Evolutionary conservation across 1,139 yeast species (phyloP).

Genomic region (Pichia sp.): DNA sequence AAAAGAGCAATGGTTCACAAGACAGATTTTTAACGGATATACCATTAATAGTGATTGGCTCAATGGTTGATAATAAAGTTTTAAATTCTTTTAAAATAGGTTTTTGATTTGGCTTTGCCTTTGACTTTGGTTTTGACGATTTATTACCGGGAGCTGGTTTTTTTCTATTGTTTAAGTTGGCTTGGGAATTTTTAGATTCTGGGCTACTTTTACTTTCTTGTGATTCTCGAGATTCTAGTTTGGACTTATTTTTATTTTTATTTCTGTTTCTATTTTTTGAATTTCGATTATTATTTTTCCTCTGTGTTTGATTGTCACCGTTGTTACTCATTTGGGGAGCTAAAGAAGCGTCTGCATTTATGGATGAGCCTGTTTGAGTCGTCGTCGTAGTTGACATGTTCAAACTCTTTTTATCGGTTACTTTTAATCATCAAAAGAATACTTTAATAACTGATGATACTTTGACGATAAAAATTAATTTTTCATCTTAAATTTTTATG

Average conservation of each 20-base stretch:
- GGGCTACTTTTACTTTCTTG: not conserved
- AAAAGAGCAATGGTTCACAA: slow-evolving; percentile 16
- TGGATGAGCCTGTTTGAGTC: not conserved
- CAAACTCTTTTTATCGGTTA: too few species aligned
- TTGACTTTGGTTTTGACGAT: not conserved
- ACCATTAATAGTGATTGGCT: slow-evolving; percentile 28
- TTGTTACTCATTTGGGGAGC: too few species aligned
- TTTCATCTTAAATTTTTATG: too few species aligned
- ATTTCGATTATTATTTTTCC: not conserved
- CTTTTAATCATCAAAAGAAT: too few species aligned
- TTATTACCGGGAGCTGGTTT: not conserved
- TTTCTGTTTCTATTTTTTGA: not conserved
- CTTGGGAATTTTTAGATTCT: not conserved
- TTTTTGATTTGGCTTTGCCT: not conserved
- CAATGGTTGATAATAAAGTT: slow-evolving; percentile 5
- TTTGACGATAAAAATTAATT: too few species aligned
- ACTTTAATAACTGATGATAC: too few species aligned
- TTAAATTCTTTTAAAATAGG: slow-evolving; percentile 10
- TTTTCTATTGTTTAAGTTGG: not conserved
- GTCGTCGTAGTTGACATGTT: not conserved
- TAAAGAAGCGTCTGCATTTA: too few species aligned
- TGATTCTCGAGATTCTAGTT: not conserved
- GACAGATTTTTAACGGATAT: slow-evolving; percentile 19
- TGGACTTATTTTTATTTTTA: not conserved
- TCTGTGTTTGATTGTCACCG: not conserved